Conservation (phyloP, 345 rosid species). For the Corchorus capsularis region DNA sequence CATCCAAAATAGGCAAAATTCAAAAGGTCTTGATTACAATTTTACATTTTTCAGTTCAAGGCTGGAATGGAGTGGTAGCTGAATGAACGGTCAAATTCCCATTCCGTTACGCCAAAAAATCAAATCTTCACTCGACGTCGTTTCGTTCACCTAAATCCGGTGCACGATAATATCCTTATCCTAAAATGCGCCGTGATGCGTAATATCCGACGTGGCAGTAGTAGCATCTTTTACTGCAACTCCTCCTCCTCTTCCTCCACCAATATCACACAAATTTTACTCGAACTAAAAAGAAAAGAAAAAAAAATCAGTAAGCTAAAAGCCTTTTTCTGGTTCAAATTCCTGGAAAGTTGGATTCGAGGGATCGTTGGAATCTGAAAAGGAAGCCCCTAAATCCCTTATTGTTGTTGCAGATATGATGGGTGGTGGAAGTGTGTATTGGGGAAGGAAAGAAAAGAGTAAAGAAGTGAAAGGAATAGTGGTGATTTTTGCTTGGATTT, state of each 20-base stretch:
- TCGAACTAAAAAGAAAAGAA: background rate
- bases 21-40: no score
- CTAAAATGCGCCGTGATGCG: constrained; percentile 27
- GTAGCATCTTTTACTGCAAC: background rate
- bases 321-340: background rate
- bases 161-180: constrained; percentile 2
- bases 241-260: background rate
- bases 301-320: background rate
- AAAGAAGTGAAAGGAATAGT: constrained; percentile 61
- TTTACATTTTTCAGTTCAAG: no score
- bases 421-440: constrained; percentile 61
- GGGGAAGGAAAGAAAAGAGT: constrained; percentile 53
- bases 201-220: constrained; percentile 27
- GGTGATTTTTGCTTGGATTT: constrained; percentile 78
- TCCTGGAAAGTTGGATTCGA: constrained; percentile 8
- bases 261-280: background rate
- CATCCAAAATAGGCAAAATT: no score
- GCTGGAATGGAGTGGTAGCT: background rate
- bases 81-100: constrained; percentile 3
- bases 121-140: constrained; percentile 2
- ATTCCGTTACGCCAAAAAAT: background rate
- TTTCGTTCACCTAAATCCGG: background rate
- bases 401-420: constrained; percentile 43
- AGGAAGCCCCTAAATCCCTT: background rate
- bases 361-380: background rate